Conservation (phyloP, 164 flowering plant genomes). For the Berberis thunbergii region DNA sequence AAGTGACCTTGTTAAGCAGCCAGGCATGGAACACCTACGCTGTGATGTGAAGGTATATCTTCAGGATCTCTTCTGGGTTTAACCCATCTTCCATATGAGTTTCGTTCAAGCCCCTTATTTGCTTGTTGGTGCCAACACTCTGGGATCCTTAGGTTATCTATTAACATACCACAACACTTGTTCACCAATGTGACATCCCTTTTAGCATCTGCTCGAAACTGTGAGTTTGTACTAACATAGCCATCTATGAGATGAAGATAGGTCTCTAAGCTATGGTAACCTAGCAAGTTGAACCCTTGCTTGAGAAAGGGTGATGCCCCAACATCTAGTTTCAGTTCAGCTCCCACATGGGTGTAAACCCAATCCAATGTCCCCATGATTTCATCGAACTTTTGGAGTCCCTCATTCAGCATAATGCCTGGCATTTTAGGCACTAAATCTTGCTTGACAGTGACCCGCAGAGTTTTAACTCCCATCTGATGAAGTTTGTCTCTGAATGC, state of each 20-base stretch:
- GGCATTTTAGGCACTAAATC: constrained; percentile 50
- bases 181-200: constrained; percentile 46
- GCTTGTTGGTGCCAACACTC: constrained; percentile 41
- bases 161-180: constrained; percentile 33
- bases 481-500: constrained; percentile 34
- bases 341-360: constrained; percentile 54
- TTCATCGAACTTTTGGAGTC: constrained; percentile 23
- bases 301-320: constrained; percentile 36
- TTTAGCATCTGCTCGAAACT: constrained; percentile 27
- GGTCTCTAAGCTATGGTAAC: constrained; percentile 35
- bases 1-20: too few species aligned
- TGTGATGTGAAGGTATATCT: constrained; percentile 38
- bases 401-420: constrained; percentile 35
- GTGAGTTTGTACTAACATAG: constrained; percentile 4
- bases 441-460: constrained; percentile 35
- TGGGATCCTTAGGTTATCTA: constrained; percentile 31
- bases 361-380: constrained; percentile 27
- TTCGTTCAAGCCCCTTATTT: constrained; percentile 47
- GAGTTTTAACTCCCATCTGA: constrained; percentile 30
- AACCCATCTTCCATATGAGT: constrained; percentile 53
- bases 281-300: constrained; percentile 19
- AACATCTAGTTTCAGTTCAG: constrained; percentile 38
- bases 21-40: too few species aligned
- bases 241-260: constrained; percentile 62
- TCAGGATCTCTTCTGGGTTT: constrained; percentile 43